Evolutionary conservation across 352 stramenopile genomes (phyloP).

Genomic region (Peronospora belbahrii): DNA sequence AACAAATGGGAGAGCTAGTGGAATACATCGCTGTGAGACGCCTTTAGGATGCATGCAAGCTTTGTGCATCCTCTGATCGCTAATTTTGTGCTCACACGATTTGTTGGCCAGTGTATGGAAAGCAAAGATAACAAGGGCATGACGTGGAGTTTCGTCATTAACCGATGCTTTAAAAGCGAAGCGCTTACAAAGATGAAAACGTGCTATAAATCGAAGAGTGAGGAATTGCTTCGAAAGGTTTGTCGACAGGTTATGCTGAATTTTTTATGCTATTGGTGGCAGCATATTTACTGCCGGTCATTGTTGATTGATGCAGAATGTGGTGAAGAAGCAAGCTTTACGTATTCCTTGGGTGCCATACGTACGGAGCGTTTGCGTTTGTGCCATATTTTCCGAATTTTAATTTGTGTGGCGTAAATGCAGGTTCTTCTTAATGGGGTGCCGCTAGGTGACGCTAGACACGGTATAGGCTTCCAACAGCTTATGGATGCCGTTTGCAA

Average conservation of each 20-base stretch:
- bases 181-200: conserved; percentile 41
- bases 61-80: background rate
- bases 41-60: background rate
- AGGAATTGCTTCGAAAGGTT: conserved; percentile 50
- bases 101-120: conserved; percentile 45
- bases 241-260: background rate
- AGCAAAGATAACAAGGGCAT: conserved; percentile 69
- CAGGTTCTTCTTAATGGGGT: conserved; percentile 56
- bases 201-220: conserved; percentile 58
- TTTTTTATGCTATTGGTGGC: background rate
- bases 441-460: conserved; percentile 43
- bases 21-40: conserved; percentile 49
- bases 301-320: conserved; percentile 31
- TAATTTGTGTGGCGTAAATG: background rate
- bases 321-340: conserved; percentile 39
- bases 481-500: conserved; percentile 60
- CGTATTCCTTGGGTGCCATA: conserved; percentile 63
- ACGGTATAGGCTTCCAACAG: conserved; percentile 62
- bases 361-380: conserved; percentile 29
- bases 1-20: conserved; percentile 51
- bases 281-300: background rate
- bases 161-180: conserved; percentile 53
- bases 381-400: background rate
- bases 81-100: conserved; percentile 4
- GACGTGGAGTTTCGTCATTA: conserved; percentile 57